Base-by-base conservation (phyloP, 106 monocot genomes). In the Vanilla planifolia region DNA sequence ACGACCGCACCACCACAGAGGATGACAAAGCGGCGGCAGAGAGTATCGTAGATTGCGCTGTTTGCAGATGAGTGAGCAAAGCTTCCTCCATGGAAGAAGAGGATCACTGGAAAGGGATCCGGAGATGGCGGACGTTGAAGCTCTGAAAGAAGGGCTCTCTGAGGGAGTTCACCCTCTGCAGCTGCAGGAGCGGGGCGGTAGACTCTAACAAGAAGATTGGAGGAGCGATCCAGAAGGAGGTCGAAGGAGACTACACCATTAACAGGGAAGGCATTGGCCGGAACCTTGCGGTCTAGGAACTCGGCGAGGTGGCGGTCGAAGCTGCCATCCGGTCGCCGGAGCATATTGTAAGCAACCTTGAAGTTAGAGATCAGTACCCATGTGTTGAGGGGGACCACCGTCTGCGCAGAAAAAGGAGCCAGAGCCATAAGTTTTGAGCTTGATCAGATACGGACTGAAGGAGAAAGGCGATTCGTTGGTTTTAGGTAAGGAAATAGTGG, bases 281-380 rank as follows among this genome's bases (percentile, higher is more conserved):
- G 76, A 39, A 89, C 86, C 65, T 86, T 83, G 45, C 89, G 79
- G 36, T 95, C 94, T 11, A 89, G 80, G 63, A 76, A 95, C 70
- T 95, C 94, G 0, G 83, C 80, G 1, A 95, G 75, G 72, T 83
- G 80, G n/a, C 94, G 85, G 71, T 95, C 76, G 47, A 95, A 95
- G 55, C 86, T 86, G 45, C 94, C 94, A 33, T 95, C 94, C 1
- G 89, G 83, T 8, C 94, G 89, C 8, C 94, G 82, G 30, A 89
- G 89, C 67, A 95, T 80, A 71, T 86, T 95, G 86, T 95, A 95
- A 14, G 89, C 77, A 8, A 95, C 70, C 68, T 95, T 95, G 78
- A 89, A 95, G 73, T 95, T 89, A 61, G 89, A 89, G 66, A 95
- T 95, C 19, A 95, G 86, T 6, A 95, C 94, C 86, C 86, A 86